These are phyloP conservation scores for Aureobasidium vineae DNA, from an alignment of 2,329 filamentous ascomycete genomes.

Conservation along the genomic window DNA sequence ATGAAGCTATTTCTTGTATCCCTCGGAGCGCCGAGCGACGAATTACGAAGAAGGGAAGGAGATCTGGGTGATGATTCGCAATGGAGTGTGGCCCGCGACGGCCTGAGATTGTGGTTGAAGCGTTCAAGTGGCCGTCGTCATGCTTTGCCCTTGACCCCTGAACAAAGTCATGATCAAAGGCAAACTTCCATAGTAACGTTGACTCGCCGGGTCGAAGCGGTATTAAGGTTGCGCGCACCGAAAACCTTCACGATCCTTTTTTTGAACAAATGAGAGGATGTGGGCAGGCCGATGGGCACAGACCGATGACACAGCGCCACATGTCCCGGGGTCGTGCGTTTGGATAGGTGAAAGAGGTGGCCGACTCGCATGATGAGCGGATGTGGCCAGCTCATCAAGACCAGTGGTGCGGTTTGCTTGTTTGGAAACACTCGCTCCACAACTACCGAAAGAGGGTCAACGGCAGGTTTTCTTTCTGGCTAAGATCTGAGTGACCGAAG, in stretches of 20 bases:
- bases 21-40: neutral
- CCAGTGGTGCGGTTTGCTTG: conserved; percentile 7
- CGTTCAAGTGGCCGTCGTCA: conserved; percentile 2
- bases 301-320: conserved; percentile 19
- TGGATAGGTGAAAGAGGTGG: neutral
- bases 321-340: conserved; percentile 16
- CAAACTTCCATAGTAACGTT: conserved; percentile 1
- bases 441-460: conserved; percentile 21
- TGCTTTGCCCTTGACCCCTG: conserved; percentile 11
- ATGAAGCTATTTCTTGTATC: neutral
- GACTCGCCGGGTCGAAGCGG: conserved; percentile 16
- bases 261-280: conserved; percentile 14
- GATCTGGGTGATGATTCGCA: neutral
- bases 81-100: neutral
- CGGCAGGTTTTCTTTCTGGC: conserved; percentile 13
- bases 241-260: conserved; percentile 22
- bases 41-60: neutral
- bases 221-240: conserved; percentile 25
- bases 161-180: conserved; percentile 12
- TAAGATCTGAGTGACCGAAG: conserved; percentile 18
- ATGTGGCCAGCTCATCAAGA: conserved; percentile 16
- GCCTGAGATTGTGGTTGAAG: conserved; percentile 9
- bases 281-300: conserved; percentile 18
- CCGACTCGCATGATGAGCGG: conserved; percentile 6
- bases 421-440: conserved; percentile 15